Conservation (phyloP, 805 yeast species). For the Debaryomyces castellii region DNA sequence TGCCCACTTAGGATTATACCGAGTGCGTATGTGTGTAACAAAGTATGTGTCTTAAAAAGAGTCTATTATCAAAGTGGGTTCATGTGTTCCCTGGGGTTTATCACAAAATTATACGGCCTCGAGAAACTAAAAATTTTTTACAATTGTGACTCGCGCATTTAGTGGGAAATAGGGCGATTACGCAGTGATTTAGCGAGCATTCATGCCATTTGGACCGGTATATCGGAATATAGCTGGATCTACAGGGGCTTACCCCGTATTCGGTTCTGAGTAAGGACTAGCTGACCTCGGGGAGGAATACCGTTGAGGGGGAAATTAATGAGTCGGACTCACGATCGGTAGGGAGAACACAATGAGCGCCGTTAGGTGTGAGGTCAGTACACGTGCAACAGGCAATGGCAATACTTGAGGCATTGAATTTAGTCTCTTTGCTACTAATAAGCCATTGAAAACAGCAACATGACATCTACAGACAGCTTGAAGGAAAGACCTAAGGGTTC, state of each 20-base stretch:
- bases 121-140: neutral
- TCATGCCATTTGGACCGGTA: neutral
- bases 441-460: neutral
- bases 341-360: neutral
- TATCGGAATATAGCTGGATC: neutral
- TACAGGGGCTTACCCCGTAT: neutral
- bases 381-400: neutral
- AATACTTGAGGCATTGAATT: too few species aligned
- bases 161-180: neutral
- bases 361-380: neutral
- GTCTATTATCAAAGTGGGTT: neutral
- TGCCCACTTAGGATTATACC: neutral
- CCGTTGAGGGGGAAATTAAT: neutral
- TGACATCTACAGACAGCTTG: neutral
- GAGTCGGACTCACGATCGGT: neutral
- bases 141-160: neutral
- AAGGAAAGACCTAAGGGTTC: slow-evolving; percentile 46
- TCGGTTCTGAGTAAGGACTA: neutral
- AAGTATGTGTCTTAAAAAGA: neutral
- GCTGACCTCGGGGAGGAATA: neutral
- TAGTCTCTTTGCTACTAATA: too few species aligned
- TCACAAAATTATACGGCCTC: neutral
- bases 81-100: neutral
- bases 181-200: neutral
- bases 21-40: neutral